Evolutionary conservation across 768 basidiomycete genomes (phyloP), one percentile per base, ranked within the genome.

Genomic region (Trametes coccinea): DNA sequence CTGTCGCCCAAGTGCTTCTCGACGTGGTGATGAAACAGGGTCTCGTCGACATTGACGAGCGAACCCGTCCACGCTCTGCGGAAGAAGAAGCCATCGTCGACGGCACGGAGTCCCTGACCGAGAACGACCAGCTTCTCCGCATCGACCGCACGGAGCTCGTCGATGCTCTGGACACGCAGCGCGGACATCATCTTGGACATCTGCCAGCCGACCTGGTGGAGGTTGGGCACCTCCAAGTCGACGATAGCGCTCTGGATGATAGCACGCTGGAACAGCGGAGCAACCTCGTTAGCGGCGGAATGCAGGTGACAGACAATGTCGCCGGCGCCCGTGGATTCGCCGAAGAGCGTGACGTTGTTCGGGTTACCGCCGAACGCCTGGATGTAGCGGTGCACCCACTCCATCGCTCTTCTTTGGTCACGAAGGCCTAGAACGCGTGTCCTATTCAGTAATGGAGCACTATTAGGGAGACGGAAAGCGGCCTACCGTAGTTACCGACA

Each of bases 401-500:
- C 74, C 43, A 85, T 63, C 2, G 80, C 81, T 27, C 74, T 66
- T 14, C 75, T 70, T 59, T 79, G 75, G 55, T 76, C 75, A 29
- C 72, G 70, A n/a, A 75, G 71, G 58, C 71, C 68, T 69, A 60
- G 63, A 61, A 39, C 51, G 29, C 7, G 10, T 30, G 16, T n/a
- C 10, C 7, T 49, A 46, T 56, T 37, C 58, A 66, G 54, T 22
- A 37, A 16, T 34, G 27, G 17, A n/a, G 17, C 30, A 45, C 27
- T 9, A 22, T 14, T 29, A 22, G 51, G 56, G 6, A 63, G 14
- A n/a, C 14, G 50, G 45, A 33, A 41, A 14, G 10, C 39, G 53
- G 74, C 81, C 41, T 67, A 84, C 89, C 90, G 66, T 89, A 92
- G 74, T 92, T 92, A 9, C 90, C 90, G 16, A 85, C 84, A 16